Percentiles rank a stretch among this genome's conserved stretches.
These are phyloP conservation scores for Chenopodium formosanum DNA, from an alignment of 148 eudicot species.

Conservation along the genomic window DNA sequence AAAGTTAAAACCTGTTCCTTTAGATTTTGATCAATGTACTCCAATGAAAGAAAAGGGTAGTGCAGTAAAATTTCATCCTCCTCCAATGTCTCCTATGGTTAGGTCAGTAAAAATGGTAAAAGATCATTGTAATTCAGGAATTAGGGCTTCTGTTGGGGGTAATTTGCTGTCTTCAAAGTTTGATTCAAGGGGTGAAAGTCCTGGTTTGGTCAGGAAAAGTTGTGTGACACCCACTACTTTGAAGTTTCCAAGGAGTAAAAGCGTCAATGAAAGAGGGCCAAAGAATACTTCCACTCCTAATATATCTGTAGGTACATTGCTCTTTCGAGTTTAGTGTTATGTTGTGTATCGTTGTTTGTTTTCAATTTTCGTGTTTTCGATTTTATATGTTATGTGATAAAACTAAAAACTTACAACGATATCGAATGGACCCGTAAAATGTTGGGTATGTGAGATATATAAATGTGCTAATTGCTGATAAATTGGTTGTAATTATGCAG, in stretches of 20 bases:
- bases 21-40: conserved; percentile 87
- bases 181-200: conserved; percentile 57
- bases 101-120: conserved; percentile 34
- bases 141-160: conserved; percentile 62
- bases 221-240: conserved; percentile 57
- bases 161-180: conserved; percentile 45
- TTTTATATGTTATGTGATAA: no score
- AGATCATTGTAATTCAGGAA: conserved; percentile 33
- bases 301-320: conserved; percentile 87
- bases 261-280: conserved; percentile 65
- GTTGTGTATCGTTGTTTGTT: background rate
- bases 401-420: no score
- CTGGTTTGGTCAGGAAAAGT: conserved; percentile 55
- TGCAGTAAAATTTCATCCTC: conserved; percentile 40
- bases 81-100: conserved; percentile 57
- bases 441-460: background rate
- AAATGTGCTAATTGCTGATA: conserved; percentile 1
- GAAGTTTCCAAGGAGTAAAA: conserved; percentile 75
- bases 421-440: no score
- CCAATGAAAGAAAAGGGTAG: conserved; percentile 61
- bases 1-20: conserved; percentile 50
- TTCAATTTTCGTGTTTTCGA: background rate
- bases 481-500: conserved; percentile 33
- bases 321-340: conserved; percentile 18
- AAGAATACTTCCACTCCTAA: conserved; percentile 53